A percentile compares a stretch with the other conserved stretches of the same genome.
Conservation (phyloP, 768 basidiomycete species). For the Rhodotorula sphaerocarpa region DNA sequence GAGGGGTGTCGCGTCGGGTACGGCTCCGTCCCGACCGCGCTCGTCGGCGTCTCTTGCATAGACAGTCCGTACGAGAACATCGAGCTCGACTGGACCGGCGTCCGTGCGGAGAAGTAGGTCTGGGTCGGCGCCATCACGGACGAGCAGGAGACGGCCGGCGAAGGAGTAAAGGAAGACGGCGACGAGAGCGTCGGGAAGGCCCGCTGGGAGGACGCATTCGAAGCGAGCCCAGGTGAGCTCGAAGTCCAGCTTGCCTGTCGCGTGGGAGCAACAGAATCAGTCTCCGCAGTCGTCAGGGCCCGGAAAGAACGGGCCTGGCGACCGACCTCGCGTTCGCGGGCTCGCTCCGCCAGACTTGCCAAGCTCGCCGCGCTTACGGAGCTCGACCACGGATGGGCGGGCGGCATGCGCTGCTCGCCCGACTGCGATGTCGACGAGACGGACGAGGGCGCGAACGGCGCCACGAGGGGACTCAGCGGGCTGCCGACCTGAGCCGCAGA, state of each 20-base stretch:
- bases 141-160: background rate
- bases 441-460: slow-evolving; percentile 36
- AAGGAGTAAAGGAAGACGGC: background rate
- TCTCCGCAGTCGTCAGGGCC: too few species aligned
- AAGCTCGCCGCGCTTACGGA: background rate
- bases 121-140: too few species aligned
- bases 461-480: slow-evolving; percentile 37
- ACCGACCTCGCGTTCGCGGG: slow-evolving; percentile 13
- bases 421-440: too few species aligned
- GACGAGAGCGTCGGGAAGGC: background rate
- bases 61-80: too few species aligned
- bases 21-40: too few species aligned
- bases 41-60: too few species aligned
- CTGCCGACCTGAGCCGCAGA: slow-evolving; percentile 11
- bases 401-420: too few species aligned
- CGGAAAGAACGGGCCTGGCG: too few species aligned
- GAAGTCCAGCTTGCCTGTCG: slow-evolving; percentile 28
- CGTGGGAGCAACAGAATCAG: background rate
- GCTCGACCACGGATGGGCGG: slow-evolving; percentile 9
- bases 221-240: background rate
- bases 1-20: too few species aligned
- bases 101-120: too few species aligned
- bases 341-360: background rate
- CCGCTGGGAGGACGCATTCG: background rate
- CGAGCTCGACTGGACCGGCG: too few species aligned